Percentiles rank a stretch among this genome's conserved stretches.
These are phyloP conservation scores for Fonsecaea erecta DNA, from an alignment of 2,329 filamentous ascomycete genomes.

Conservation along the genomic window DNA sequence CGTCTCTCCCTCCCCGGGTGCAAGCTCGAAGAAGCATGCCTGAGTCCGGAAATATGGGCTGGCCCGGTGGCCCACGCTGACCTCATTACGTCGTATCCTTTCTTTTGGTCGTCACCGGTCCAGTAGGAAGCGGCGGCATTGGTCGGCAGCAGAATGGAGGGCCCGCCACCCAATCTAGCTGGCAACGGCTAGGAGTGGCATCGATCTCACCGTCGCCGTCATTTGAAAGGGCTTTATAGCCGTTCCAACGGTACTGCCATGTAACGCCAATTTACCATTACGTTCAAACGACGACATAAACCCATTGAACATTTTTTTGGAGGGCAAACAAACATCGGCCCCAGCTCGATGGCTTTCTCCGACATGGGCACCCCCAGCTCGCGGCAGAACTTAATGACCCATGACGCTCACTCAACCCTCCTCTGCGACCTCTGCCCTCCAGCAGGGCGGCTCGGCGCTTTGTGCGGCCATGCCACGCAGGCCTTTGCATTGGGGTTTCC, in stretches of 20 bases:
- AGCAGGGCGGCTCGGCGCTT: not conserved
- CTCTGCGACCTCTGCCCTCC: conserved; percentile 13
- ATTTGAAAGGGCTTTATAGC: conserved; percentile 27
- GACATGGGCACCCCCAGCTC: conserved; percentile 30
- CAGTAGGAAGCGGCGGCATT: conserved; percentile 23
- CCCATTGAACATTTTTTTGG: conserved; percentile 3
- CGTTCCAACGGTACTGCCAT: conserved; percentile 11
- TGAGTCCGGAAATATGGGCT: conserved; percentile 18
- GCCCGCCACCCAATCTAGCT: conserved; percentile 26
- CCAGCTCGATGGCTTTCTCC: conserved; percentile 28
- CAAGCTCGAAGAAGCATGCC: conserved; percentile 13
- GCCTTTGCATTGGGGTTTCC: conserved; percentile 10
- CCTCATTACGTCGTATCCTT: conserved; percentile 35
- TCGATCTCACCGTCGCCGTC: conserved; percentile 18
- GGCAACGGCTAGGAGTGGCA: conserved; percentile 23
- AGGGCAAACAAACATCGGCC: conserved; percentile 20
- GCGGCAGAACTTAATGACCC: conserved; percentile 23
- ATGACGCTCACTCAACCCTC: not conserved
- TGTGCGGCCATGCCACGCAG: conserved; percentile 16
- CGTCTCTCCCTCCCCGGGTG: conserved; percentile 4
- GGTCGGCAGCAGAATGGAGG: conserved; percentile 24
- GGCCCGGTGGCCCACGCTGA: conserved; percentile 25
- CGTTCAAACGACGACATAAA: not conserved
- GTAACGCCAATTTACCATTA: conserved; percentile 21
- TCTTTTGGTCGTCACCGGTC: conserved; percentile 16